Conservation (phyloP, 2,329 filamentous ascomycete species). For the Capronia americana region DNA sequence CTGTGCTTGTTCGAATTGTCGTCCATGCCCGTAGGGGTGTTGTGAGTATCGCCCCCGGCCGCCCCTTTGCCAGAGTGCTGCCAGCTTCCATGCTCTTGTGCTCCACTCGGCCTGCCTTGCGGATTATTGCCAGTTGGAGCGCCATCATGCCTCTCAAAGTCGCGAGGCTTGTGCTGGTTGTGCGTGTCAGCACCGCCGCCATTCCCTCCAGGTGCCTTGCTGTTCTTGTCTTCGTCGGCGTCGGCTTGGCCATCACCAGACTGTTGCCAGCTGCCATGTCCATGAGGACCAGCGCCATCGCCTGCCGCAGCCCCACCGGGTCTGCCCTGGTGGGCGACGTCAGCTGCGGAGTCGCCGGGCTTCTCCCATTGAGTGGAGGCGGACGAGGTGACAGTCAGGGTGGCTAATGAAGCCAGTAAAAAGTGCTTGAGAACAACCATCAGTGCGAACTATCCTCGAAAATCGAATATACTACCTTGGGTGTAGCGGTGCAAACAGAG, state of each 20-base stretch:
- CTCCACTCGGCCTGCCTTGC: background rate
- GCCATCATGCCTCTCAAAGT: background rate
- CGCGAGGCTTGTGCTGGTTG: conserved; percentile 7
- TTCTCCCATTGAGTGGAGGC: conserved; percentile 18
- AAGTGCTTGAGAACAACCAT: conserved; percentile 29
- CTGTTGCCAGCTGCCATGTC: conserved; percentile 4
- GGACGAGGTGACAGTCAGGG: conserved; percentile 19
- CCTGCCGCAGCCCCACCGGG: conserved; percentile 2
- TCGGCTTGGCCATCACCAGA: background rate
- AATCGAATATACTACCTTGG: conserved; percentile 4
- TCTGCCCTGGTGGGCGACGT: conserved; percentile 11
- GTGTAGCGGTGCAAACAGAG: background rate
- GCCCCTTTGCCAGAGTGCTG: background rate
- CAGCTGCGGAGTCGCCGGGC: conserved; percentile 3
- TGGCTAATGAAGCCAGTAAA: conserved; percentile 25
- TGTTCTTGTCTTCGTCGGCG: background rate
- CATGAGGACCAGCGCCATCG: background rate
- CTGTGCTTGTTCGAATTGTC: background rate
- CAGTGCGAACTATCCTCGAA: background rate
- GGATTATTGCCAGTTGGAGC: background rate
- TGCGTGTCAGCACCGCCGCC: background rate
- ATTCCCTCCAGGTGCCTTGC: background rate
- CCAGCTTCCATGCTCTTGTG: background rate
- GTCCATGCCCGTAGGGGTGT: background rate
- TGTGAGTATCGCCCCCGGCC: background rate